Conservation (phyloP, 2,329 filamentous ascomycete genomes). For the Calcarisporium arbuscula region DNA sequence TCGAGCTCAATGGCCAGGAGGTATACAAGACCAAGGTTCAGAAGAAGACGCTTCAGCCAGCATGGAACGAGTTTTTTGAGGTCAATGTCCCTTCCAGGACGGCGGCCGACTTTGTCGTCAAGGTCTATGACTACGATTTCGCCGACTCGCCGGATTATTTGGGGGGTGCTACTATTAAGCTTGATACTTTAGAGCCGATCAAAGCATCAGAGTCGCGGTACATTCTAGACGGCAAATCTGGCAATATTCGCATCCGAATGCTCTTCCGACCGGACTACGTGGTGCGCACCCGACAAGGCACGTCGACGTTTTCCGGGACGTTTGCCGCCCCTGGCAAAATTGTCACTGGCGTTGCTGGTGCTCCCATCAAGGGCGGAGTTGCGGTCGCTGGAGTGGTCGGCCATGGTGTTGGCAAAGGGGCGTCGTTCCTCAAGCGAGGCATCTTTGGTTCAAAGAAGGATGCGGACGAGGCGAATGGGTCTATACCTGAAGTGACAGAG, state of each 20-base stretch:
- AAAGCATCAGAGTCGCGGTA: slow-evolving; percentile 68
- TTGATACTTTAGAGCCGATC: slow-evolving; percentile 81
- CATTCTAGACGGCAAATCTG: slow-evolving; percentile 81
- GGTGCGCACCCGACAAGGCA: slow-evolving; percentile 77
- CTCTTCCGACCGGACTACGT: slow-evolving; percentile 93
- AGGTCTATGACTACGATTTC: slow-evolving; percentile 94
- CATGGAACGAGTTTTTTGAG: slow-evolving; percentile 97
- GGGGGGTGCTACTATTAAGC: slow-evolving; percentile 68
- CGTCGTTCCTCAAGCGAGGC: slow-evolving; percentile 82
- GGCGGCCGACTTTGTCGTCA: slow-evolving; percentile 72
- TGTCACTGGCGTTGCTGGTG: slow-evolving; percentile 72
- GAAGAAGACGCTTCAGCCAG: slow-evolving; percentile 93
- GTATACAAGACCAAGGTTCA: slow-evolving; percentile 92
- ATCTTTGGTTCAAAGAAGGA: slow-evolving; percentile 69
- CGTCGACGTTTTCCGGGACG: slow-evolving; percentile 86
- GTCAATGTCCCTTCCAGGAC: slow-evolving; percentile 76
- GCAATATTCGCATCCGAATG: slow-evolving; percentile 72
- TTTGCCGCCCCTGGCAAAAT: slow-evolving; percentile 85
- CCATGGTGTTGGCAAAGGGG: slow-evolving; percentile 80
- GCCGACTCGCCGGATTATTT: slow-evolving; percentile 89
- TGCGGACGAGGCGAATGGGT: slow-evolving; percentile 46
- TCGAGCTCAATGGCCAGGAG: slow-evolving; percentile 80
- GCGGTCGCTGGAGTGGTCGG: slow-evolving; percentile 66
- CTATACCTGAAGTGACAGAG: slow-evolving; percentile 33
- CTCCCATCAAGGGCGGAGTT: slow-evolving; percentile 87